Base-by-base conservation (phyloP, 2,329 filamentous ascomycete species). In the Microdochium trichocladiopsis region DNA sequence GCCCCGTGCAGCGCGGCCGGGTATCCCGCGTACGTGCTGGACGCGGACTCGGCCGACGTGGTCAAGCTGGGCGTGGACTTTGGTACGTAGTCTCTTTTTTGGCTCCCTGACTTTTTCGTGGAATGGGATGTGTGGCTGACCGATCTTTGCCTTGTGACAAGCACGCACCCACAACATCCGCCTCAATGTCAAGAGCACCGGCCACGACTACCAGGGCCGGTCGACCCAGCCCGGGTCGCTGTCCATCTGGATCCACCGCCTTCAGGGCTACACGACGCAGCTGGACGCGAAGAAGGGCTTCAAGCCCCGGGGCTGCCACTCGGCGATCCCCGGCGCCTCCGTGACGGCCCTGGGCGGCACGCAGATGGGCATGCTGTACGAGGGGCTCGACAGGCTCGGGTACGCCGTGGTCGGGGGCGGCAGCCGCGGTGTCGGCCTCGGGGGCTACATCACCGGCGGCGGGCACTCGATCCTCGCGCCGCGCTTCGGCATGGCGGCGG, bases 401-500 rank as follows among this genome's bases (percentile, higher is more conserved):
- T 64, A 79, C 16, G 71, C 72, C 1, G 66, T 84, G 4, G 76
- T 86, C 0, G 78, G 76, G 1, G 83, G 82, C 2, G 73, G 73
- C 2, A 75, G 73, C 36, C 74, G 73, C 45, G 76, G 76, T 0
- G 83, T 87, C 2, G 78, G 79, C 0, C 69, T 82, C 0, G 82
- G 81, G 6, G 84, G 83, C 0, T 87, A 81, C 50, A 69, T 77
- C 2, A 80, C 81, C 14, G 83, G 82, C 0, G 84, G 80, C 2
- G 84, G 84, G 0, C 83, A 87, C 61, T 77, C 73, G 0, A 63
- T 78, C 0, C 65, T 86, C 1, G 66, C 70, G 0, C 75, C 79
- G 0, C 70, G 67, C 1, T 78, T 78, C 55, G 84, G 84, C 0
- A 65, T 88, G n/a, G 83, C 69, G 2, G 80, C 78, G 1, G 84